phyloP scores from a whole-genome alignment of 331 rosid genomes.

The Rosa hybrid region DNA sequence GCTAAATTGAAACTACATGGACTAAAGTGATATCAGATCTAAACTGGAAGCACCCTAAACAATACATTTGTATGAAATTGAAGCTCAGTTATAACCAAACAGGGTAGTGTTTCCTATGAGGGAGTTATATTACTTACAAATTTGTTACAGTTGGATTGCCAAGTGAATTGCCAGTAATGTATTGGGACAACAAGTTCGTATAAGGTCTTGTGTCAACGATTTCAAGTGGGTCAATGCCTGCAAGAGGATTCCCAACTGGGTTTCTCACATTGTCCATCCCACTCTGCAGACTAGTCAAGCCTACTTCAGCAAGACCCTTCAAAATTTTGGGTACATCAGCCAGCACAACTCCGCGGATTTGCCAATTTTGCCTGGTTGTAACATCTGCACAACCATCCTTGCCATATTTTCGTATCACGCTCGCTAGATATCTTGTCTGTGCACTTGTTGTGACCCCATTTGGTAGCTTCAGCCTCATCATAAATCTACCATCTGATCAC shows the following conservation, averaged over 20 bases:
- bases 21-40: background rate
- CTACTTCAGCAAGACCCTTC: slow-evolving; percentile 75
- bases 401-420: slow-evolving; percentile 81
- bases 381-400: slow-evolving; percentile 96
- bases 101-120: background rate
- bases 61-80: background rate
- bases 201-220: slow-evolving; percentile 84
- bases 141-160: slow-evolving; percentile 76
- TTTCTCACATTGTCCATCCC: slow-evolving; percentile 99
- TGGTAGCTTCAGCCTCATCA: slow-evolving; percentile 97
- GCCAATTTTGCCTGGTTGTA: slow-evolving; percentile 97
- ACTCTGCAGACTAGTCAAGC: slow-evolving; percentile 91
- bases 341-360: slow-evolving; percentile 81
- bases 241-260: slow-evolving; percentile 97
- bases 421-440: slow-evolving; percentile 75
- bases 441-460: slow-evolving; percentile 90
- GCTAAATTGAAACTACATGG: background rate
- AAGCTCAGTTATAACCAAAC: background rate
- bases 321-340: slow-evolving; percentile 86
- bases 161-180: slow-evolving; percentile 68
- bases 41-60: background rate
- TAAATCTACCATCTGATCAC: slow-evolving; percentile 82
- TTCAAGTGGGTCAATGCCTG: slow-evolving; percentile 84
- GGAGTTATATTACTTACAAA: slow-evolving; percentile 56
- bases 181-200: slow-evolving; percentile 76